A percentile compares a stretch with the other conserved stretches of the same genome.
These are phyloP conservation scores for Alternaria burnsii DNA, from an alignment of 2,329 filamentous ascomycete genomes.

Conservation along the genomic window DNA sequence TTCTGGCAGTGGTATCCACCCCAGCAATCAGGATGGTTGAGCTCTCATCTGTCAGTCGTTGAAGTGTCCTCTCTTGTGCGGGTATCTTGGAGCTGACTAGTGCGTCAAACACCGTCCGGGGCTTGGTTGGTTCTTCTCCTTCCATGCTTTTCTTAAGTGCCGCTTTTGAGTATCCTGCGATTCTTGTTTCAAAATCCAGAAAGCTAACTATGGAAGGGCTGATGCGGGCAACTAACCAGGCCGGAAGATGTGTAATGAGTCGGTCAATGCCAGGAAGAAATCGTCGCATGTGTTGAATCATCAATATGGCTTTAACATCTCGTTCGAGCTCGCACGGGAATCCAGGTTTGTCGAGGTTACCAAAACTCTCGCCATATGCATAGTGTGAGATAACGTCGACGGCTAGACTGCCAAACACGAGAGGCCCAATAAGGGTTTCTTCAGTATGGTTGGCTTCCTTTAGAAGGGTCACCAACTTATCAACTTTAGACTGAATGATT, in stretches of 20 bases:
- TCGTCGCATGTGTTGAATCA: background rate
- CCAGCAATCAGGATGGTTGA: conserved; percentile 40
- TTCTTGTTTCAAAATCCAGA: background rate
- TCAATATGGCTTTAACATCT: conserved; percentile 1
- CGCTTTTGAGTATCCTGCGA: background rate
- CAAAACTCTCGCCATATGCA: conserved; percentile 14
- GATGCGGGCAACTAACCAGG: background rate
- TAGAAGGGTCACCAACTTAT: conserved; percentile 10
- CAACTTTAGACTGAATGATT: conserved; percentile 23
- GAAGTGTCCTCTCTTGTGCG: conserved; percentile 34
- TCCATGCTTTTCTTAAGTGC: conserved; percentile 1
- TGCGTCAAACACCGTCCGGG: conserved; percentile 17
- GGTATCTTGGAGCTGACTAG: conserved; percentile 15
- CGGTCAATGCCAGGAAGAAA: conserved; percentile 6
- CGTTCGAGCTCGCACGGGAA: conserved; percentile 9
- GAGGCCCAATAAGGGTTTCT: conserved; percentile 9
- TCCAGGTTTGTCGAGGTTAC: conserved; percentile 7
- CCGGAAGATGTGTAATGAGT: background rate
- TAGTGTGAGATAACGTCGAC: conserved; percentile 17
- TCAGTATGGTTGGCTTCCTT: conserved; percentile 3
- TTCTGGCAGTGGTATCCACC: conserved; percentile 43
- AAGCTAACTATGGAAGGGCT: background rate
- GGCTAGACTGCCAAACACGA: conserved; percentile 14
- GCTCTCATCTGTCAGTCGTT: conserved; percentile 44
- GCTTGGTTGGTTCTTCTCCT: background rate